Percentiles rank a stretch among this genome's conserved stretches.
These are phyloP conservation scores for Fusarium verticillioides DNA, from an alignment of 2,329 filamentous ascomycete genomes.

Conservation along the genomic window DNA sequence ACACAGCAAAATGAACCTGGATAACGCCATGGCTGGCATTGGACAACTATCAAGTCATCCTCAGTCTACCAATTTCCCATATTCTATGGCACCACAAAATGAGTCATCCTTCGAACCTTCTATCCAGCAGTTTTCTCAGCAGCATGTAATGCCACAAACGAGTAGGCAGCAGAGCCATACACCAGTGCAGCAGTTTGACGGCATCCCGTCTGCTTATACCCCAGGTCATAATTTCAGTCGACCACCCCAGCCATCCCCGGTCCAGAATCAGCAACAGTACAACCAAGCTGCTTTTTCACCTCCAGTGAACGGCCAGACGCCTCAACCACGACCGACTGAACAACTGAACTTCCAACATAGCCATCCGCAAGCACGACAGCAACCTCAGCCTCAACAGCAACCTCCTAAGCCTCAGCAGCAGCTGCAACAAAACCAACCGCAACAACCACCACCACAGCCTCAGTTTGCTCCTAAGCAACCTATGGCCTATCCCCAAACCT, in stretches of 20 bases:
- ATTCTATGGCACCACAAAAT: constrained; percentile 48
- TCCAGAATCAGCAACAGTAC: constrained; percentile 45
- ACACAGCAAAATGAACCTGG: constrained; percentile 48
- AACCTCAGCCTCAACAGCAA: constrained; percentile 30
- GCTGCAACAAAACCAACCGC: constrained; percentile 19
- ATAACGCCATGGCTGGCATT: constrained; percentile 45
- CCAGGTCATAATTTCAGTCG: constrained; percentile 43
- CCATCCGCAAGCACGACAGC: constrained; percentile 40
- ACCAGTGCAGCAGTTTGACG: constrained; percentile 49
- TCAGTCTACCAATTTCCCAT: constrained; percentile 50
- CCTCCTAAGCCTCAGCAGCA: constrained; percentile 26
- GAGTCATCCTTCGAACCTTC: constrained; percentile 49
- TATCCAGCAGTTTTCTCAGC: constrained; percentile 48
- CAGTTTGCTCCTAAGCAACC: constrained; percentile 39
- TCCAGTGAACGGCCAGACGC: constrained; percentile 42
- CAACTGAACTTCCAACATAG: constrained; percentile 39
- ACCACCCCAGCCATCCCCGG: constrained; percentile 47
- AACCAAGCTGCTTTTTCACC: constrained; percentile 40
- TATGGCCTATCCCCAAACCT: constrained; percentile 29
- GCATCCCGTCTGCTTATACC: constrained; percentile 42
- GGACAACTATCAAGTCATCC: constrained; percentile 48
- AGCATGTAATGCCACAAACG: constrained; percentile 50
- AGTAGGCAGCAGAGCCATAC: constrained; percentile 49
- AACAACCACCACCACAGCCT: constrained; percentile 38
- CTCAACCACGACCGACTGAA: constrained; percentile 41